Base-by-base conservation (phyloP, 108 stramenopile species). In the Pseudonitzschia multiseries region DNA sequence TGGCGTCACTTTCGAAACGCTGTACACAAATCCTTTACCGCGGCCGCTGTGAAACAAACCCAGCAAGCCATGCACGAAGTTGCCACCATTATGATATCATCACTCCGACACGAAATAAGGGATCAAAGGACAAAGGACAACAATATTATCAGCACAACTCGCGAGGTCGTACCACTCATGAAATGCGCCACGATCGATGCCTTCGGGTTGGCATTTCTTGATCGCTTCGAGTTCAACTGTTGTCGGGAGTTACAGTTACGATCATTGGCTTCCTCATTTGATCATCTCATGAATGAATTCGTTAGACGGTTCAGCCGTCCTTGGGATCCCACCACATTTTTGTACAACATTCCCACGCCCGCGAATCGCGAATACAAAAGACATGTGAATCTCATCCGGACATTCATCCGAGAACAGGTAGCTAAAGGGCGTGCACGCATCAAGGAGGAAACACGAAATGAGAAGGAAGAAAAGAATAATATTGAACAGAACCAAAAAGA, bases 1-100 rank as follows among this genome's bases (percentile, higher is more conserved):
- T 79, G 79, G 79, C 70, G 69, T 56, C 17, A 24, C 10, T 52
- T 75, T 69, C 79, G 74, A 28, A 33, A 43, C 27, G 64, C 70
- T 13, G 29, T 79, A 9, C 40, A 46, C 62, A 71, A 71, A 50
- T 74, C 74, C 71, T 59, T 79, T 65, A 65, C 64, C 12, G 26
- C 4, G 24, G 21, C 33, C 15, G 64, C 36, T 43, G 41, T 65
- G 20, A 40, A 65, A 22, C 36, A 65, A 65, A 12, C 64, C 8
- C 64, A 65, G 20, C 17, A 65, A 24, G 18, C 41, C 20, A 65
- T 65, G 33, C 40, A 65, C 33, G 20, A 10, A 24, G 64, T 65
- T 41, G 64, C 33, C 9, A 29, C 57, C 4, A 20, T 14, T 8
- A 20, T 75, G 36, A 57, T 46, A 24, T 15, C 54, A 31, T 50